Evolutionary conservation across 495 filamentous ascomycete species (phyloP), one percentile per base, ranked within the genome.

Genomic region (Chaetomium cochliodes): DNA sequence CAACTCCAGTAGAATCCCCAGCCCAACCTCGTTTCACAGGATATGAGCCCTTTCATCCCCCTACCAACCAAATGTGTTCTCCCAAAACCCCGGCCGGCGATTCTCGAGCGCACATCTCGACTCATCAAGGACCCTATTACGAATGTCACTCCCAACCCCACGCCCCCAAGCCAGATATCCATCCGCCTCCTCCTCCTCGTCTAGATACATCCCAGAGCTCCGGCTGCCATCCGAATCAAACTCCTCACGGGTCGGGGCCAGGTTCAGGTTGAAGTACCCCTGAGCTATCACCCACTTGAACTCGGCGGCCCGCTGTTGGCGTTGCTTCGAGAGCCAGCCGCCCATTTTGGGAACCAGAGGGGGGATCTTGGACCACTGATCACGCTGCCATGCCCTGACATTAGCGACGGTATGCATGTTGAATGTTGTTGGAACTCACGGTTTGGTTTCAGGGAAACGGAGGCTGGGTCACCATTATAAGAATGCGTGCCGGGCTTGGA

Each of bases 321-420:
- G 2, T 30, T 30, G 0, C 2, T 13, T 59, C 3, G 57, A 59
- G 57, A 59, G 18, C 42, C 41, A 47, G 16, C 15, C 18, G 12
- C 57, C 57, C 57, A 59, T 59, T 3, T 6, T 49, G 42, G 22
- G 42, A 23, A n/a, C n/a, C n/a, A n/a, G n/a, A 47, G 5, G 33
- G 33, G 33, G 33, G 8, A 37, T 3, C 16, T 44, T 18, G 16
- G 16, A 1, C 13, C 3, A 18, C 22, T 20, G 5, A 0, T 3
- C 12, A 22, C 23, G 20, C 20, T 26, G 20, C 55, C 39, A 26
- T 44, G 37, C 20, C 25, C 15, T 25, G 37, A 44, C 26, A 39
- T 44, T 12, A 26, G 55, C 37, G 22, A 58, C 25, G 22, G 1
- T 44, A 2, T 20, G 22, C 39, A 44, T 58, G 20, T n/a, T 58